Percentiles rank a stretch among this genome's conserved stretches.
These are phyloP conservation scores for Chlorella sp. DNA, from an alignment of 139 green algal species.

Conservation along the genomic window DNA sequence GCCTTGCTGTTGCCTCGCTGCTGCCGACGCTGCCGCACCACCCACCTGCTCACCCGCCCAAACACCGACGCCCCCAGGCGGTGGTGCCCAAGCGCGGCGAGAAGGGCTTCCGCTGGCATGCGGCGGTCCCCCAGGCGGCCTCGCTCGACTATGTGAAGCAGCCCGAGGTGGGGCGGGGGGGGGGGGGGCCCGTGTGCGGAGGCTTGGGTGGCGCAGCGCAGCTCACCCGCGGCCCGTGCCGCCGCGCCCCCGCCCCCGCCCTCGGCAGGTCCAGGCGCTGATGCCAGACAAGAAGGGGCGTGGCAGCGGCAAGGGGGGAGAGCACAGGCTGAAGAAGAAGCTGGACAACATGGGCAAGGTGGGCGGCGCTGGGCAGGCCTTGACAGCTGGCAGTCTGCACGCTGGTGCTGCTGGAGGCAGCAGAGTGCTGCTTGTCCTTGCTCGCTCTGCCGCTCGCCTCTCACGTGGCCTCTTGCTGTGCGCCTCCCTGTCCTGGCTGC, in stretches of 20 bases:
- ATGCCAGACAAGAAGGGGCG: conserved; percentile 17
- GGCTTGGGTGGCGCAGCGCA: no score
- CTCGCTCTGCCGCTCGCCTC: no score
- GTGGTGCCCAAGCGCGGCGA: conserved; percentile 36
- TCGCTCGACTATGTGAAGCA: conserved; percentile 60
- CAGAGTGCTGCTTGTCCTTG: no score
- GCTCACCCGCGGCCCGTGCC: no score
- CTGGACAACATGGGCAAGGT: conserved; percentile 42
- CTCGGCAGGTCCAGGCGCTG: conserved; percentile 38
- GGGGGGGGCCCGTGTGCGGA: no score
- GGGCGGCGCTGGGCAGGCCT: conserved; percentile 18
- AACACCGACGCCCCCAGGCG: background rate
- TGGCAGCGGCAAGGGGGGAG: conserved; percentile 15
- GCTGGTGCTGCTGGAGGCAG: no score
- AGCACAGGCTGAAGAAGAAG: conserved; percentile 54
- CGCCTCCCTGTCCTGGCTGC: no score
- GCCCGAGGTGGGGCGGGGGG: no score
- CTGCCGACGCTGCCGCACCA: background rate
- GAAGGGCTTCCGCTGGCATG: conserved; percentile 49
- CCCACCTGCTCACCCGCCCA: background rate
- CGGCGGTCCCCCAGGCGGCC: conserved; percentile 51
- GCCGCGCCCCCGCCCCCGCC: no score
- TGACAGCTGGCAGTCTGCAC: no score
- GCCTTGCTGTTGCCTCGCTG: background rate
- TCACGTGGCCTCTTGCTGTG: no score